Evolutionary conservation across 1,284 basidiomycete genomes (phyloP).

Genomic region (Peniophora sp.): DNA sequence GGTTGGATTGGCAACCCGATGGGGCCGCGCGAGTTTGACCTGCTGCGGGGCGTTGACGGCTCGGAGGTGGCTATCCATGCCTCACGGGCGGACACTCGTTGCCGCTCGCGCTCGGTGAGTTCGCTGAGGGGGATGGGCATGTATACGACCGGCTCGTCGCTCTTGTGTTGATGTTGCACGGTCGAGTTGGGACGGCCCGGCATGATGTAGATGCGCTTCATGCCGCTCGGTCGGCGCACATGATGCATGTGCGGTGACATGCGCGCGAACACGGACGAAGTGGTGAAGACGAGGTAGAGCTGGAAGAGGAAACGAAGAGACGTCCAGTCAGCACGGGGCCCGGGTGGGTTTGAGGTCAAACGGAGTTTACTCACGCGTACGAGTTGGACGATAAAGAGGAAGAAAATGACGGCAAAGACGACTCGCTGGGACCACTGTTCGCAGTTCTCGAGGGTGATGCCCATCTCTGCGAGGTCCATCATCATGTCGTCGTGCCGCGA

Average conservation of each 20-base stretch:
- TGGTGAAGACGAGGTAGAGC: conserved; percentile 66
- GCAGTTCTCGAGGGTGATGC: conserved; percentile 68
- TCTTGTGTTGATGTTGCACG: conserved; percentile 11
- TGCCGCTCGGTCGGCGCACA: conserved; percentile 18
- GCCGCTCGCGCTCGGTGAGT: conserved; percentile 40
- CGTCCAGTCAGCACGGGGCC: conserved; percentile 1
- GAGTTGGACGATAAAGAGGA: conserved; percentile 55
- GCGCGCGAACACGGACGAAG: conserved; percentile 55
- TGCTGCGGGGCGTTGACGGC: conserved; percentile 15
- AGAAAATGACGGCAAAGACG: conserved; percentile 44
- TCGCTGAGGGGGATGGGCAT: conserved; percentile 55
- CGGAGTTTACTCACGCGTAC: conserved; percentile 42
- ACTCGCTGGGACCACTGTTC: conserved; percentile 69
- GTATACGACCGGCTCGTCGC: conserved; percentile 41
- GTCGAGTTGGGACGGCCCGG: conserved; percentile 25
- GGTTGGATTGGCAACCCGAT: conserved; percentile 36
- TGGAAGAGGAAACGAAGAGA: conserved; percentile 25
- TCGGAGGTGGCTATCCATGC: conserved; percentile 45
- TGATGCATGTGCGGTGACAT: conserved; percentile 32
- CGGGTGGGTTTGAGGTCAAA: background rate
- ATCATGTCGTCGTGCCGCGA: conserved; percentile 66
- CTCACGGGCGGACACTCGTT: conserved; percentile 52
- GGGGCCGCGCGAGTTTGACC: conserved; percentile 25
- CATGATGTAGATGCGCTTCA: conserved; percentile 51
- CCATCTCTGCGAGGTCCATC: conserved; percentile 61